phyloP scores from a whole-genome alignment of 2,329 filamentous ascomycete species.

The Pestalotiopsis sp. region DNA sequence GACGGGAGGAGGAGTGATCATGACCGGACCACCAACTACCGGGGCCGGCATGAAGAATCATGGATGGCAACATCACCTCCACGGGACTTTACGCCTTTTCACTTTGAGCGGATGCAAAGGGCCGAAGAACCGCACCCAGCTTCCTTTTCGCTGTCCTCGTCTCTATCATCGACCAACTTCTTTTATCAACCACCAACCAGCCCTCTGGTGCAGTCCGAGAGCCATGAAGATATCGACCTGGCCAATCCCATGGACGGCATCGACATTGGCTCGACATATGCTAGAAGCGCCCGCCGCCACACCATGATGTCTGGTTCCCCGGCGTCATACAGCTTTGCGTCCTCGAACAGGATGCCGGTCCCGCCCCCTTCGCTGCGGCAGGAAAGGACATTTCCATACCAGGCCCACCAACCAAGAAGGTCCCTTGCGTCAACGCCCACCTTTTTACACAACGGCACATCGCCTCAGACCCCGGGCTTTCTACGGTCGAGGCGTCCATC shows the following conservation, averaged over 20 bases:
- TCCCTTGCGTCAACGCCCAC: conserved; percentile 67
- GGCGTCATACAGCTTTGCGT: conserved; percentile 44
- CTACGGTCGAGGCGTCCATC: conserved; percentile 68
- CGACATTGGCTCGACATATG: conserved; percentile 44
- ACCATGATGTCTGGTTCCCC: conserved; percentile 69
- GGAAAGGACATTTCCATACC: conserved; percentile 66
- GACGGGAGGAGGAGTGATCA: conserved; percentile 20
- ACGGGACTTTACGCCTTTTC: conserved; percentile 50
- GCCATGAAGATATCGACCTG: conserved; percentile 76
- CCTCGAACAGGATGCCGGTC: conserved; percentile 31
- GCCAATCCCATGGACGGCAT: conserved; percentile 55
- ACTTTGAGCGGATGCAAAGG: conserved; percentile 39
- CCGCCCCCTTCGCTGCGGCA: conserved; percentile 52
- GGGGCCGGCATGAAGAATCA: conserved; percentile 21
- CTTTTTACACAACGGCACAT: conserved; percentile 40
- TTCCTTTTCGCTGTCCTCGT: conserved; percentile 68
- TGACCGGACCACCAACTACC: conserved; percentile 18
- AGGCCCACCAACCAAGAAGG: conserved; percentile 77
- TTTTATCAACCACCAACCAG: conserved; percentile 88
- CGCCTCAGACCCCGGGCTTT: conserved; percentile 53
- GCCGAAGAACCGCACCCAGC: conserved; percentile 43
- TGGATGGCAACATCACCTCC: conserved; percentile 63
- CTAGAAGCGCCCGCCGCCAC: conserved; percentile 60
- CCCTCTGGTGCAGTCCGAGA: conserved; percentile 85
- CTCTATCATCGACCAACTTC: conserved; percentile 73